Conservation (phyloP, 2,329 filamentous ascomycete species). For the Aureobasidium sp. region DNA sequence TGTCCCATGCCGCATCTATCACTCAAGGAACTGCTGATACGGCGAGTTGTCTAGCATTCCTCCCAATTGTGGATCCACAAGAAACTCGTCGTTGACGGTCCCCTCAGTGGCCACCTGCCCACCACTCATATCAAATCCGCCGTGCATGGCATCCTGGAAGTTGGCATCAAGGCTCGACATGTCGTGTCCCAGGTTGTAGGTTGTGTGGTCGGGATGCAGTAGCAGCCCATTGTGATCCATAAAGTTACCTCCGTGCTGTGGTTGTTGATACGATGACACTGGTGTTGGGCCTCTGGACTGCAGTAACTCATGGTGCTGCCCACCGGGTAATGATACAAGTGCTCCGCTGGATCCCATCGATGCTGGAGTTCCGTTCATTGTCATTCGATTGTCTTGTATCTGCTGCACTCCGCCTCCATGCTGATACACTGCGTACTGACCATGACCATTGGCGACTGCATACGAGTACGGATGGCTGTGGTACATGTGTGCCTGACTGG, state of each 20-base stretch:
- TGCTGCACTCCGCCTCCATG: constrained; percentile 9
- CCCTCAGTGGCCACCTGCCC: background rate
- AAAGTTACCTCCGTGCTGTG: constrained; percentile 11
- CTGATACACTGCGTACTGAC: constrained; percentile 29
- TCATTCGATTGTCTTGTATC: constrained; percentile 31
- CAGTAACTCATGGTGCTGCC: constrained; percentile 33
- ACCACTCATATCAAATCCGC: background rate
- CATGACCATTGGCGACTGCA: constrained; percentile 42
- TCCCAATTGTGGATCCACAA: constrained; percentile 13
- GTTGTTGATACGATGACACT: constrained; percentile 24
- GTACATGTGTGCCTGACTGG: constrained; percentile 38
- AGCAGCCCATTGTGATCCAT: constrained; percentile 7
- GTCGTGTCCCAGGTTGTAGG: constrained; percentile 1
- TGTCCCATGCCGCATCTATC: background rate
- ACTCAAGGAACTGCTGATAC: constrained; percentile 10
- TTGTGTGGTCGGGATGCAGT: constrained; percentile 10
- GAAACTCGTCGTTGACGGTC: background rate
- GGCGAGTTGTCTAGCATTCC: constrained; percentile 11
- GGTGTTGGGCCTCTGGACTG: constrained; percentile 26
- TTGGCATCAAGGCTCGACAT: background rate
- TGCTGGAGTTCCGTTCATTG: constrained; percentile 36
- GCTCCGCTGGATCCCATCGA: constrained; percentile 1
- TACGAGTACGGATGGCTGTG: constrained; percentile 40
- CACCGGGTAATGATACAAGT: constrained; percentile 34
- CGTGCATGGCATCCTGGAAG: constrained; percentile 8